Conservation (phyloP, 257 asterid species). For the Leonotis leonurus region DNA sequence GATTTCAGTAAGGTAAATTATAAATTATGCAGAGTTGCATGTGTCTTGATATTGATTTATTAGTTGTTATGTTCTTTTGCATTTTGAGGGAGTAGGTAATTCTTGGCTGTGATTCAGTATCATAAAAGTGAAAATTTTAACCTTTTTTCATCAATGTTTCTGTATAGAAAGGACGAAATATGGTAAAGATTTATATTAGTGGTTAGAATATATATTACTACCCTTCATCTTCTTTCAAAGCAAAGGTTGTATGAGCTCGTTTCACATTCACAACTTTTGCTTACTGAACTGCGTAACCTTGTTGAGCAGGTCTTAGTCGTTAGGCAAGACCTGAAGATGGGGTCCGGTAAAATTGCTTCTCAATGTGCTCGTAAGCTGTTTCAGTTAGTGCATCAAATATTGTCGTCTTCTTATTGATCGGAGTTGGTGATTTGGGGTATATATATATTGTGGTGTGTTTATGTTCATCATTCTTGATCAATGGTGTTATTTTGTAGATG, state of each 20-base stretch:
- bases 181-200: too few species aligned
- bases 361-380: constrained; percentile 93
- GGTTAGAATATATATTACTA: not conserved
- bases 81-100: not conserved
- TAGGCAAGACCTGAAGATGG: constrained; percentile 95
- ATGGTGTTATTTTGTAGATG: constrained; percentile 52
- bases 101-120: not conserved
- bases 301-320: constrained; percentile 78
- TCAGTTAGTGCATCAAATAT: constrained; percentile 6
- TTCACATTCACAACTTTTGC: not conserved
- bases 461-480: not conserved
- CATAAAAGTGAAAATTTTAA: not conserved
- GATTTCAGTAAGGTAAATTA: not conserved
- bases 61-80: not conserved
- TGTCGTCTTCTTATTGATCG: not conserved
- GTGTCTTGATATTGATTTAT: not conserved
- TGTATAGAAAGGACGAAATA: not conserved
- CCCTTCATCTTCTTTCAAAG: not conserved
- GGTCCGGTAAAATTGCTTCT: constrained; percentile 88
- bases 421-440: constrained; percentile 3
- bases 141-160: not conserved
- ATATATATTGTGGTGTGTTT: too few species aligned
- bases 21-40: not conserved
- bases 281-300: constrained; percentile 1
- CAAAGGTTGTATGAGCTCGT: not conserved